Evolutionary conservation across 257 asterid genomes (phyloP).

Genomic region (Oldenlandia corymbosa): DNA sequence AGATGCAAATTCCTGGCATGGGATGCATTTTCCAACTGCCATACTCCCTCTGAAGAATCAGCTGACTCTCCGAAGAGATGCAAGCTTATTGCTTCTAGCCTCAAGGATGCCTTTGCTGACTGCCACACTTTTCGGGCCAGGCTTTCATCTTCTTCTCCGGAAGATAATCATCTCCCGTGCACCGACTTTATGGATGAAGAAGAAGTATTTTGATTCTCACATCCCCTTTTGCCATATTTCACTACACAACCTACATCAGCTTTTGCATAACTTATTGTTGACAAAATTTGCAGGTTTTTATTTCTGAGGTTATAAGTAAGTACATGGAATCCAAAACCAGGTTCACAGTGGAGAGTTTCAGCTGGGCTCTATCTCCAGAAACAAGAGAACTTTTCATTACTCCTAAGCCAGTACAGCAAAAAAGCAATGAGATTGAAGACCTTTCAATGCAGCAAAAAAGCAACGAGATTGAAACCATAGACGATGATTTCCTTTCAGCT

Average conservation of each 20-base stretch:
- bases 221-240: too few relatives aligned
- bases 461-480: conserved; percentile 22
- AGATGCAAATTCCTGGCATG: conserved; percentile 51
- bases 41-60: conserved; percentile 17
- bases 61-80: conserved; percentile 12
- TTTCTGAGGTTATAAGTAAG: conserved; percentile 59
- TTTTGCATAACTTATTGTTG: too few relatives aligned
- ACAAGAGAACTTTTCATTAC: conserved; percentile 25
- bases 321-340: conserved; percentile 64
- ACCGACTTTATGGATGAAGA: conserved; percentile 53
- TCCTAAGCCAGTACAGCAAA: too few relatives aligned
- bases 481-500: conserved; percentile 35
- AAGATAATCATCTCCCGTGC: conserved; percentile 39
- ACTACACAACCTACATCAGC: too few relatives aligned
- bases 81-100: conserved; percentile 15
- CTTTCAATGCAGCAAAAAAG: conserved; percentile 10
- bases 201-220: conserved; percentile 56
- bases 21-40: conserved; percentile 48
- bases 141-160: conserved; percentile 27
- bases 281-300: conserved; percentile 46
- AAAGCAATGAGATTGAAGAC: too few relatives aligned
- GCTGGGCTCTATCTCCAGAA: conserved; percentile 52
- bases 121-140: conserved; percentile 31
- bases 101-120: conserved; percentile 17
- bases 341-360: conserved; percentile 26